Evolutionary conservation across 2,329 filamentous ascomycete genomes (phyloP), one percentile per base, ranked within the genome.

Genomic region (Stachybotrys chartarum): DNA sequence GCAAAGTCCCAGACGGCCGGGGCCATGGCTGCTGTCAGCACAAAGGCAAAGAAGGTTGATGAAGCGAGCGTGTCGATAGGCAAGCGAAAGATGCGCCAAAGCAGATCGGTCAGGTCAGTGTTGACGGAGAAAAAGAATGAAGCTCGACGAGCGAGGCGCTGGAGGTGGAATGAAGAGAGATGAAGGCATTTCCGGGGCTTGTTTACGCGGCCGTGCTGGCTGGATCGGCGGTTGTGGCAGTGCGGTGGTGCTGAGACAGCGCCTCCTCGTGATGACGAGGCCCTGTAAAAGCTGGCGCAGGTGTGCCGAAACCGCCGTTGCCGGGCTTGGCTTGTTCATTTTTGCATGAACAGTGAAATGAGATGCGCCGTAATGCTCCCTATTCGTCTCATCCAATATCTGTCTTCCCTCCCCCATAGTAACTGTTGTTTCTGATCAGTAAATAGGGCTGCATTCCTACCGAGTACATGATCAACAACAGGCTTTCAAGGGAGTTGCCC

Each of bases 221-320:
- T 42, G 3, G 35, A 42, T 24, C 24, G 24, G 35, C 14, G 35
- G 35, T 42, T 42, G 35, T 14, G 35, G 35, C 35, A 42, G 14
- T 54, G 63, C 58, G 63, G 63, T 63, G 63, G 56, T 63, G 63
- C 62, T 63, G 63, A 64, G 59, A 65, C 63, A 59, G 57, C 58
- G 61, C 63, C 61, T 61, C 58, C 51, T 42, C 56, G 45, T 58
- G 35, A 47, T 42, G 35, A 42, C 35, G 35, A 42, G 14, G 35
- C 35, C 35, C 35, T 42, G 35, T 14, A 42, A 42, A 42, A 42
- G 8, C 35, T 5, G 35, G 35, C 14, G 8, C 14, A 2, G 10
- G 14, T 10, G 3, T 42, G 35, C 35, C 35, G 35, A 42, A 42
- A 42, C 35, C 35, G 5, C 35, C 35, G 35, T 42, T 5, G 35